A percentile compares a stretch with the other conserved stretches of the same genome.
phyloP scores from a whole-genome alignment of 164 flowering plant species.

The Sextonia rubra region DNA sequence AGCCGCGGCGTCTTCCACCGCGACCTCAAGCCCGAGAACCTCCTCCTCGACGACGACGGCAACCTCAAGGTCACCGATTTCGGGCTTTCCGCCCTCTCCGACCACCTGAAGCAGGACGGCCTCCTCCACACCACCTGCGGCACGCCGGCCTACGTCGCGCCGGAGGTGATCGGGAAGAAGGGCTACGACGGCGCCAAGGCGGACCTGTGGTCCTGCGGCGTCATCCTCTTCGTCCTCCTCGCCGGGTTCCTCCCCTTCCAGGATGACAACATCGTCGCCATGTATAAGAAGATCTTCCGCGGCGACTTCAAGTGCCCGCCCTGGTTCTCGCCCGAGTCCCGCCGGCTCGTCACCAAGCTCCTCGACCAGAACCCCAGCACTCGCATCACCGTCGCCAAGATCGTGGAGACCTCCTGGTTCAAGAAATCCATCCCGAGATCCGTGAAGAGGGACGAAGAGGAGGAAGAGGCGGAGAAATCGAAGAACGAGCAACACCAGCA shows the following conservation, averaged over 20 bases:
- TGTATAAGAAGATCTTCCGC: conserved; percentile 49
- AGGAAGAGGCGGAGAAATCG: conserved; percentile 5
- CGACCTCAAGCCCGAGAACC: conserved; percentile 51
- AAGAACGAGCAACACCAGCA: conserved; percentile 5
- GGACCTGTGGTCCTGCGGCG: conserved; percentile 61
- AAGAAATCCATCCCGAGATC: conserved; percentile 31
- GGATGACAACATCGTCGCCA: conserved; percentile 46
- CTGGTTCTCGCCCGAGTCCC: conserved; percentile 48
- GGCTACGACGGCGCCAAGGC: conserved; percentile 61
- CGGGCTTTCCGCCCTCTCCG: conserved; percentile 47
- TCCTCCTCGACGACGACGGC: conserved; percentile 43
- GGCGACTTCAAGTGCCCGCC: conserved; percentile 61
- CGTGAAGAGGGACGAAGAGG: background rate
- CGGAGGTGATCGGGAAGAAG: conserved; percentile 49
- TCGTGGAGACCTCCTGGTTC: conserved; percentile 52
- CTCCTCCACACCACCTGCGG: conserved; percentile 56
- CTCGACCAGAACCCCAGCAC: conserved; percentile 47
- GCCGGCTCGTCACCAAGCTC: conserved; percentile 35
- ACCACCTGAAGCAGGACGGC: conserved; percentile 49
- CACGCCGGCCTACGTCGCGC: conserved; percentile 61
- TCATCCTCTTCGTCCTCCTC: conserved; percentile 43
- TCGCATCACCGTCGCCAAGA: conserved; percentile 33
- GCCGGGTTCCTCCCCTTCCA: conserved; percentile 56
- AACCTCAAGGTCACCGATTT: conserved; percentile 50
- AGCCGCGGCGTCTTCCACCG: conserved; percentile 57